Conservation (phyloP, 2,329 filamentous ascomycete genomes). For the Gremmenia infestans region DNA sequence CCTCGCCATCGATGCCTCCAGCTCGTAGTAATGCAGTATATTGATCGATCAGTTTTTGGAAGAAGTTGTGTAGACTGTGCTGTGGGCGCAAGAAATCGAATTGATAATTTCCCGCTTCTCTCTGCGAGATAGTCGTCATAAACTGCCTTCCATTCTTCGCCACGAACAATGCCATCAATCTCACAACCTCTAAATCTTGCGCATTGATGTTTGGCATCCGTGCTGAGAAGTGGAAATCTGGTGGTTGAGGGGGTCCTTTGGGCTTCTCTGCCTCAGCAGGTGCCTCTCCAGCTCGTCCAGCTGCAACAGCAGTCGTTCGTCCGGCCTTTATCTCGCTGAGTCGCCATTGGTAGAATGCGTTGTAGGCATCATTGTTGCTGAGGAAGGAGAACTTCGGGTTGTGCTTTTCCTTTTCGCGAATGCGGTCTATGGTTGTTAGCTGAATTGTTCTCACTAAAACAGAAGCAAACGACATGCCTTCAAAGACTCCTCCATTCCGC, state of each 20-base stretch:
- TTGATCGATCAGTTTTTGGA: slow-evolving; percentile 86
- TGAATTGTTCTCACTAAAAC: not conserved
- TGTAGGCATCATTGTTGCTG: slow-evolving; percentile 73
- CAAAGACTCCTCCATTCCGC: slow-evolving; percentile 57
- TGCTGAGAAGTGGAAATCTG: slow-evolving; percentile 87
- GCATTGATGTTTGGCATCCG: slow-evolving; percentile 97
- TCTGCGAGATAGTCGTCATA: slow-evolving; percentile 83
- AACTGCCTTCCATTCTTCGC: slow-evolving; percentile 90
- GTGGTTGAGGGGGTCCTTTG: slow-evolving; percentile 77
- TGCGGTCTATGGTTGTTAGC: slow-evolving; percentile 53
- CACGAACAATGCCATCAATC: slow-evolving; percentile 82
- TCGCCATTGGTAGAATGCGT: slow-evolving; percentile 86
- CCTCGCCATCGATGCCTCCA: slow-evolving; percentile 57
- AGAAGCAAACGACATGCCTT: slow-evolving; percentile 38
- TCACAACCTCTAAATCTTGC: slow-evolving; percentile 73
- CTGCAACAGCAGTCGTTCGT: slow-evolving; percentile 71
- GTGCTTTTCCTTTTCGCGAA: slow-evolving; percentile 76
- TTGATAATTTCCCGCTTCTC: slow-evolving; percentile 85
- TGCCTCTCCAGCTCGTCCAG: slow-evolving; percentile 65
- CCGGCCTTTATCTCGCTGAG: slow-evolving; percentile 80
- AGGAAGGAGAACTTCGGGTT: slow-evolving; percentile 94
- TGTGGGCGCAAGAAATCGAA: slow-evolving; percentile 95
- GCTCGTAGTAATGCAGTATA: slow-evolving; percentile 75
- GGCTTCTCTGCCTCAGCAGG: slow-evolving; percentile 58
- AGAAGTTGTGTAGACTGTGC: slow-evolving; percentile 95